Base-by-base conservation (phyloP, 2,329 filamentous ascomycete genomes). In the Diaporthe batatas region DNA sequence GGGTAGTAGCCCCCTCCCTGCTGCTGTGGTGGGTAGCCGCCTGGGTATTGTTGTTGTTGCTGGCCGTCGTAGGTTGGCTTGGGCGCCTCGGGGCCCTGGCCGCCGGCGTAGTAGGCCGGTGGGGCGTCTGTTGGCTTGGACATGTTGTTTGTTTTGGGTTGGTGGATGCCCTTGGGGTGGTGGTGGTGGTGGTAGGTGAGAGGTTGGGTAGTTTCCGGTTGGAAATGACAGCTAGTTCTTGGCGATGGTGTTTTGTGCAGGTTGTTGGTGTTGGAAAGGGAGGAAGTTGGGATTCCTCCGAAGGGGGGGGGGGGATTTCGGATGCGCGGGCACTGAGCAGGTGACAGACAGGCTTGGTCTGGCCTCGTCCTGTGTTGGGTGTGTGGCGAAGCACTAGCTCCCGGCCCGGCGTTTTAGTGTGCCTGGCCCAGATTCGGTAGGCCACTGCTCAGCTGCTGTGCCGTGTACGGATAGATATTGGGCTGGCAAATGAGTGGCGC, bases 121-220 rank as follows among this genome's bases (percentile, higher is more conserved):
- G 73, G 73, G 8, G 73, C 51, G 16, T 70, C 73, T 68, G 55
- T 58, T 21, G 59, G 59, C 21, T 74, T 74, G 44, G 73, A 59
- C 73, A 74, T 74, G 47, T 18, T 67, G 59, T 6, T 47, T 21
- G 12, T 51, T 11, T 8, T 6, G 39, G 16, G 14, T 18, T 14
- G 14, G 6, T 42, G 39, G 21, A 1, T 70, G 44, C 3, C n/a
- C 44, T 23, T 49, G 6, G n/a, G 62, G 11, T 29, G 29, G 11
- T 3, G 32, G 12, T n/a, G 29, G 12, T 6, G 14, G 6, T 34
- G 3, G 1, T 36, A n/a, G 42, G 59, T 8, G 44, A 23, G 25
- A 51, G 2, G n/a, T n/a, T n/a, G n/a, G n/a, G n/a, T 47, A 47
- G 29, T 6, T 11, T n/a, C n/a, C 18, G 62, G 25, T 67, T 14